Evolutionary conservation across 352 stramenopile genomes (phyloP), one percentile per base, ranked within the genome.

Genomic region (Globisporangium lucens): DNA sequence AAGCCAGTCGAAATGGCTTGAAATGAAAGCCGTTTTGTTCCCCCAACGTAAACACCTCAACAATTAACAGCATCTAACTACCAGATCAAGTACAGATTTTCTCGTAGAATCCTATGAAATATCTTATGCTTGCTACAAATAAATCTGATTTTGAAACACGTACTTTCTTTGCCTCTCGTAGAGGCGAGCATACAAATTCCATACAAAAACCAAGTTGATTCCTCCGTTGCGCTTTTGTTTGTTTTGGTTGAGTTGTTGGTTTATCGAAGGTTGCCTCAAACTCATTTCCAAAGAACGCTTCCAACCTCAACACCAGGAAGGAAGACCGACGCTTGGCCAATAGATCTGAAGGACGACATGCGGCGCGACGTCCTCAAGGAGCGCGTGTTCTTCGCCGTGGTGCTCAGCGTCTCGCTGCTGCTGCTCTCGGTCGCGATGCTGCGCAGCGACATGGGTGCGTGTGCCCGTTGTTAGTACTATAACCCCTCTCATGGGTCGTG

Each of bases 401-500:
- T 86, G 61, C 68, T 90, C 43, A 66, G 76, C 35, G 74, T 75
- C 33, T 75, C 77, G 57, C 64, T 90, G 69, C 70, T 92, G 55
- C 66, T 92, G 60, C 65, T 89, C 15, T 92, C 83, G 15, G 66
- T 74, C 43, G 75, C 83, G 13, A 86, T 89, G 81, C 75, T 91
- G 41, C 81, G 77, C 46, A 76, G 78, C 43, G 75, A 88, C 66
- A 79, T 68, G 38, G 69, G 66, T 61, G 67, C 59, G 60, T 67
- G 17, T 46, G 10, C 24, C 24, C 0, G 24, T 24, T 24, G 24
- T 24, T 24, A 17, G 4, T 41, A 13, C 9, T 41, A 41, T 13
- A 46, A 15, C 10, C 38, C 12, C 38, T 46, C 38, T 46, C 15
- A 46, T 17, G 12, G 38, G 41, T 47, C 15, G 41, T 47, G 41